Evolutionary conservation across 257 asterid genomes (phyloP).

Genomic region (Striga asiatica): DNA sequence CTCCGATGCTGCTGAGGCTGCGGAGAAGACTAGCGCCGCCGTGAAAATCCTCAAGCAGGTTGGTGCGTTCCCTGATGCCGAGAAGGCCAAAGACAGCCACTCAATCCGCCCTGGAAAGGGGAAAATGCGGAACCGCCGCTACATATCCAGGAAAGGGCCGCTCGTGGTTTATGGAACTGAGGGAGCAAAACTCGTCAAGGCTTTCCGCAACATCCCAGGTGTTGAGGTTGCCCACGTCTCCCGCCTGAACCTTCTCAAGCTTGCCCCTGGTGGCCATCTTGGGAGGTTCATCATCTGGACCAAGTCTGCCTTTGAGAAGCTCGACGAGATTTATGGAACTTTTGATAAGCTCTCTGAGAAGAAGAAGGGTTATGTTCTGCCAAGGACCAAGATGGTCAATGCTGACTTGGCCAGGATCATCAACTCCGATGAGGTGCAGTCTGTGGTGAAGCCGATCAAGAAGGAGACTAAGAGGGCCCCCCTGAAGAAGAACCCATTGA

Average conservation of each 20-base stretch:
- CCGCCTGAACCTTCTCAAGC: conserved; percentile 48
- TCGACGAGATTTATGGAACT: conserved; percentile 57
- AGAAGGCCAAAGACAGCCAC: conserved; percentile 65
- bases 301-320: conserved; percentile 63
- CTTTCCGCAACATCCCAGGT: conserved; percentile 76
- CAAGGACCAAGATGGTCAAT: conserved; percentile 69
- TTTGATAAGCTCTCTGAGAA: conserved; percentile 55
- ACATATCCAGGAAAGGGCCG: conserved; percentile 70
- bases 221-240: conserved; percentile 63
- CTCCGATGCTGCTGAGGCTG: conserved; percentile 50
- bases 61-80: conserved; percentile 66
- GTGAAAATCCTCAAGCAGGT: conserved; percentile 48
- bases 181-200: conserved; percentile 66
- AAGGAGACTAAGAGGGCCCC: conserved; percentile 53
- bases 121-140: conserved; percentile 64
- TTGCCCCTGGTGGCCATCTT: conserved; percentile 81
- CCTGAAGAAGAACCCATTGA: conserved; percentile 68
- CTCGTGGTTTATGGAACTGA: conserved; percentile 69
- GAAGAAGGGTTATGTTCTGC: conserved; percentile 65
- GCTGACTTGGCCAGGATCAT: conserved; percentile 81
- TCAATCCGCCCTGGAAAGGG: conserved; percentile 70
- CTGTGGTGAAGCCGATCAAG: conserved; percentile 78
- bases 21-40: conserved; percentile 69
- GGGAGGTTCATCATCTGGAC: conserved; percentile 83
- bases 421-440: conserved; percentile 85